phyloP scores from a whole-genome alignment of 2,329 filamentous ascomycete genomes.

The Pseudophaeomoniella oleicola region DNA sequence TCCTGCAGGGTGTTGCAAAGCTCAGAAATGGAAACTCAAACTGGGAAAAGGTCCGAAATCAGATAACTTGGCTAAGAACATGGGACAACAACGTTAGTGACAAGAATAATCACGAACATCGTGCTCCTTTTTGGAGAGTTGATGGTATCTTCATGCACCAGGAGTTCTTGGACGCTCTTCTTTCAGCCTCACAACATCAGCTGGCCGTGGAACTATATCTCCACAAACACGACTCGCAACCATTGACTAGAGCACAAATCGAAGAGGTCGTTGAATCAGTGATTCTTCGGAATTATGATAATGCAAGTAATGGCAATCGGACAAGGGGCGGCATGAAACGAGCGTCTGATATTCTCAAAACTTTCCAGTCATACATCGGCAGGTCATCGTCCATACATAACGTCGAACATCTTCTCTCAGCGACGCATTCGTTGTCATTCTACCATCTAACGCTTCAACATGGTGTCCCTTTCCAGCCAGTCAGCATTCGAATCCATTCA shows the following conservation, averaged over 20 bases:
- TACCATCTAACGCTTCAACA: slow-evolving; percentile 51
- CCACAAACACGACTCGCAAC: slow-evolving; percentile 13
- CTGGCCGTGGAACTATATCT: slow-evolving; percentile 26
- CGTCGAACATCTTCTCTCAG: slow-evolving; percentile 39
- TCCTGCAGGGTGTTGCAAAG: slow-evolving; percentile 33
- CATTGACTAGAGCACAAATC: slow-evolving; percentile 29
- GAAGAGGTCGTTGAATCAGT: slow-evolving; percentile 37
- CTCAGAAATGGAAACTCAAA: slow-evolving; percentile 29
- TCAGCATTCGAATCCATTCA: slow-evolving; percentile 48
- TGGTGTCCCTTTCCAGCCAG: slow-evolving; percentile 50
- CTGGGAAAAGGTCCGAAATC: slow-evolving; percentile 33
- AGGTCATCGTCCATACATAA: slow-evolving; percentile 25
- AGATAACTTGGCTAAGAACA: slow-evolving; percentile 45
- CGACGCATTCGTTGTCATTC: slow-evolving; percentile 50
- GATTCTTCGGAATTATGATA: slow-evolving; percentile 45
- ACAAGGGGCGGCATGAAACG: slow-evolving; percentile 48
- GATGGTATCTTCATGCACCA: slow-evolving; percentile 34
- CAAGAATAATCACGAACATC: slow-evolving; percentile 20
- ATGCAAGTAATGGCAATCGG: slow-evolving; percentile 50
- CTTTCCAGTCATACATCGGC: slow-evolving; percentile 27
- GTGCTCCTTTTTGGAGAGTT: slow-evolving; percentile 34
- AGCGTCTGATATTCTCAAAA: slow-evolving; percentile 37
- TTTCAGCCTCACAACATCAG: slow-evolving; percentile 30
- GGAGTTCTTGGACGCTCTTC: slow-evolving; percentile 41
- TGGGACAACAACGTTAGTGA: slow-evolving; percentile 29